Evolutionary conservation across 768 basidiomycete species (phyloP).

Genomic region (Neoboletus brunneissimus): DNA sequence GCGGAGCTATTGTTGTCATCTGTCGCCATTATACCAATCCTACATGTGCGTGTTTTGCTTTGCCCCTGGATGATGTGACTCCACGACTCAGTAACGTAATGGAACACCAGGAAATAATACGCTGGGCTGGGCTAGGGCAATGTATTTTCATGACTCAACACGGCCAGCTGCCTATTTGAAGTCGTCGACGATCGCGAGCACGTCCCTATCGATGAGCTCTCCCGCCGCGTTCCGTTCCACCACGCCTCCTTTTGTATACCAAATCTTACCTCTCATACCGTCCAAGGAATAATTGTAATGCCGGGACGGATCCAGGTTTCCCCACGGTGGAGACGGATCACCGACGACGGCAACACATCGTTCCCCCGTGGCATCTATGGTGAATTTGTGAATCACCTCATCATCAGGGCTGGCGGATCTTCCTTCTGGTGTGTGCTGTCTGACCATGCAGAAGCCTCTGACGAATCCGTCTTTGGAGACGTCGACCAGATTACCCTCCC

Average conservation of each 20-base stretch:
- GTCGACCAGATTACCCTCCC: conserved; percentile 15
- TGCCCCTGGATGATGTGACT: neutral
- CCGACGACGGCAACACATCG: conserved; percentile 12
- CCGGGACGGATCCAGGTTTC: neutral
- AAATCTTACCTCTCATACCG: conserved; percentile 13
- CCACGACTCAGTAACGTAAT: neutral
- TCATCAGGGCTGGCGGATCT: neutral
- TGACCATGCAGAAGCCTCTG: conserved; percentile 9
- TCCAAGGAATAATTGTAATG: conserved; percentile 11
- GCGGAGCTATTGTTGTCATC: neutral
- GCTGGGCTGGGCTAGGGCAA: neutral
- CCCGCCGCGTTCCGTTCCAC: neutral
- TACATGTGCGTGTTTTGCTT: neutral
- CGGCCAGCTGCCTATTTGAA: neutral
- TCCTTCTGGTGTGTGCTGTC: neutral
- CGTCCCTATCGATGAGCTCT: neutral
- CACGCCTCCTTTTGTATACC: conserved; percentile 6
- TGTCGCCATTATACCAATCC: neutral
- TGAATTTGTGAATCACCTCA: conserved; percentile 10
- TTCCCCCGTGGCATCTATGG: conserved; percentile 19
- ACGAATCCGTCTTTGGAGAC: conserved; percentile 16
- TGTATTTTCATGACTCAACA: neutral
- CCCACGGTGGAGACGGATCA: conserved; percentile 10
- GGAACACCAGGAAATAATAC: neutral
- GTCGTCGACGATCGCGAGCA: conserved; percentile 12